Conservation (phyloP, 2,329 filamentous ascomycete species). For the Scolecobasidium constrictum region DNA sequence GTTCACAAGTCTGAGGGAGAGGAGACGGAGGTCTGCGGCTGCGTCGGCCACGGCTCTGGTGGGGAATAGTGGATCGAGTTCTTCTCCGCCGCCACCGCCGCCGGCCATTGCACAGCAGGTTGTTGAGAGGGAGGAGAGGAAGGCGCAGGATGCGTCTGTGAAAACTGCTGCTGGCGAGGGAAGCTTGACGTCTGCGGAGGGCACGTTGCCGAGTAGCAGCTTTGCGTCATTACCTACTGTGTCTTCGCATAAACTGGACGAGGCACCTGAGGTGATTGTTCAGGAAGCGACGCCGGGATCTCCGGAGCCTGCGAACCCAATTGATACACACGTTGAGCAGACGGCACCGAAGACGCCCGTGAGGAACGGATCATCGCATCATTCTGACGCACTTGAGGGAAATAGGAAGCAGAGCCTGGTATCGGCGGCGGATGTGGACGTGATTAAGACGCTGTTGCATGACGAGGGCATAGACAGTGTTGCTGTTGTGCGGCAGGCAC, state of each 20-base stretch:
- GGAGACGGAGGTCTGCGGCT: background rate
- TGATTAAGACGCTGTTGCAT: background rate
- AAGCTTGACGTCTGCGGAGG: background rate
- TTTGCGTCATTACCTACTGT: background rate
- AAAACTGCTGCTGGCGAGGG: no score
- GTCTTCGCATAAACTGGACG: background rate
- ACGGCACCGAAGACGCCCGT: background rate
- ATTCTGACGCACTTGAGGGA: background rate
- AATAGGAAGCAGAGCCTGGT: background rate
- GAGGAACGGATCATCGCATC: background rate
- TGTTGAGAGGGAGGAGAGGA: no score
- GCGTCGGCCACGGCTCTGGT: no score
- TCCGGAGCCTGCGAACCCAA: background rate
- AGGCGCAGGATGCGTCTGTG: no score
- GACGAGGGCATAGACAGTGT: background rate
- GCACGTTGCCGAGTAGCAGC: background rate
- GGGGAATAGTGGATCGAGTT: no score
- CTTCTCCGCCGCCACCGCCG: no score
- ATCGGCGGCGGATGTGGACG: background rate
- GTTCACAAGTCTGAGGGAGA: background rate
- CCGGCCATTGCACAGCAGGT: no score
- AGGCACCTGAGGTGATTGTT: slow-evolving; percentile 1
- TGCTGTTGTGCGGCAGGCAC: background rate
- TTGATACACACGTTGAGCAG: background rate
- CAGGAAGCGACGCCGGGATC: slow-evolving; percentile 4